Evolutionary conservation across 768 basidiomycete species (phyloP).

Genomic region (Amanita pseudoporphyria): DNA sequence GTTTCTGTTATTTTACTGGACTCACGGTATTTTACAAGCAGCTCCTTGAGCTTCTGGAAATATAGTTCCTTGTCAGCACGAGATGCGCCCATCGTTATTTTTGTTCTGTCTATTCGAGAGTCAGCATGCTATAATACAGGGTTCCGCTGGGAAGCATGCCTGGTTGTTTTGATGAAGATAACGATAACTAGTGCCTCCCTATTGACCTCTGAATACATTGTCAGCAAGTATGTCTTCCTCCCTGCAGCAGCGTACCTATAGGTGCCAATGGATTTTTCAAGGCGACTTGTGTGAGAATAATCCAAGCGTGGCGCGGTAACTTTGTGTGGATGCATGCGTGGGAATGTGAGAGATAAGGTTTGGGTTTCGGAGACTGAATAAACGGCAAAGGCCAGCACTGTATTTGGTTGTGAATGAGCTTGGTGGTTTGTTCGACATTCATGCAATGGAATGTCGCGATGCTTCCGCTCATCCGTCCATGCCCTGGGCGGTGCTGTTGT

Average conservation of each 20-base stretch:
- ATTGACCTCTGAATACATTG: slow-evolving; percentile 68
- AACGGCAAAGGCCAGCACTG: not conserved
- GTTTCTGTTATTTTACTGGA: slow-evolving; percentile 11
- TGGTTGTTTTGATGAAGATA: slow-evolving; percentile 18
- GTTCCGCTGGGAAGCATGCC: slow-evolving; percentile 5
- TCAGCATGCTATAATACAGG: not conserved
- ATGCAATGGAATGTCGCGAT: slow-evolving; percentile 82
- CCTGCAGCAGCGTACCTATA: slow-evolving; percentile 36
- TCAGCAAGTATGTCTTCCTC: not conserved
- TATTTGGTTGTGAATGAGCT: not conserved
- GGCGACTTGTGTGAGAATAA: slow-evolving; percentile 35
- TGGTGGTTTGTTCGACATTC: slow-evolving; percentile 15
- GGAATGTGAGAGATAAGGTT: slow-evolving; percentile 26
- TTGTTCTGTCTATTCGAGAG: slow-evolving; percentile 18
- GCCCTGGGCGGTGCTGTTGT: slow-evolving; percentile 27
- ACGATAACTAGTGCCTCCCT: slow-evolving; percentile 68
- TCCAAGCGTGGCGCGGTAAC: slow-evolving; percentile 15
- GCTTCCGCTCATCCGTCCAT: slow-evolving; percentile 46
- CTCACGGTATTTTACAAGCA: slow-evolving; percentile 84
- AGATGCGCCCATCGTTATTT: slow-evolving; percentile 79
- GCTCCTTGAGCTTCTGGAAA: slow-evolving; percentile 90
- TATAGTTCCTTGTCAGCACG: slow-evolving; percentile 86
- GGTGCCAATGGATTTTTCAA: slow-evolving; percentile 96
- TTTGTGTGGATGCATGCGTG: slow-evolving; percentile 30
- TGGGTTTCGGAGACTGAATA: slow-evolving; percentile 3